A percentile compares a stretch with the other conserved stretches of the same genome.
phyloP scores from a whole-genome alignment of 2,329 filamentous ascomycete species.

The Pseudofabraea citricarpa region DNA sequence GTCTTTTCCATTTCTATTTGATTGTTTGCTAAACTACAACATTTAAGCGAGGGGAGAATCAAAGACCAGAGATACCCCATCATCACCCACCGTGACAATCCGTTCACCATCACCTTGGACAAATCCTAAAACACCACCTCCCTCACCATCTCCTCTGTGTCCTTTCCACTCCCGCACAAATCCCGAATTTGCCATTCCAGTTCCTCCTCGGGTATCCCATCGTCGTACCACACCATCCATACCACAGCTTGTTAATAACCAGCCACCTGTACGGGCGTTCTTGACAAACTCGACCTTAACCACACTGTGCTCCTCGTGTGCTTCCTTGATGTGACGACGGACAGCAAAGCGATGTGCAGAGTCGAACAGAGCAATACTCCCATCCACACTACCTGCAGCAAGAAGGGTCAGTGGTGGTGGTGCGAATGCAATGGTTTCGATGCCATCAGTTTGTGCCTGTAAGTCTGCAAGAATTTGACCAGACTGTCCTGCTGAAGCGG shows the following conservation, averaged over 20 bases:
- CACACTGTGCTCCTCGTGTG: slow-evolving; percentile 83
- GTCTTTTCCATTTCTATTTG: too few relatives aligned
- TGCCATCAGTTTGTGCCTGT: slow-evolving; percentile 70
- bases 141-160: slow-evolving; percentile 77
- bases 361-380: slow-evolving; percentile 82
- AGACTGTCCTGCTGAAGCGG: slow-evolving; percentile 43
- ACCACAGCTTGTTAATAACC: slow-evolving; percentile 79
- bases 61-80: slow-evolving; percentile 66
- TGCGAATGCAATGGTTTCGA: slow-evolving; percentile 73
- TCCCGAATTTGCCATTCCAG: slow-evolving; percentile 61
- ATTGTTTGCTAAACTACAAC: too few relatives aligned
- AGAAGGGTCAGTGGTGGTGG: slow-evolving; percentile 48
- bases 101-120: slow-evolving; percentile 75
- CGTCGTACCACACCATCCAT: slow-evolving; percentile 87
- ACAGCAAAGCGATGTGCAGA: slow-evolving; percentile 80
- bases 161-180: slow-evolving; percentile 86
- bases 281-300: slow-evolving; percentile 88
- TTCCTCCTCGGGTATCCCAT: slow-evolving; percentile 77
- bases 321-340: slow-evolving; percentile 74
- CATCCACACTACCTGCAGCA: slow-evolving; percentile 65
- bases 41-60: slow-evolving; percentile 35
- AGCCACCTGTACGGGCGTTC: slow-evolving; percentile 43
- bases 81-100: slow-evolving; percentile 88
- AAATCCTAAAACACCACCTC: slow-evolving; percentile 85
- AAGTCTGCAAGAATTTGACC: slow-evolving; percentile 78